Conservation (phyloP, 2,329 filamentous ascomycete species). For the Lithohypha guttulata region DNA sequence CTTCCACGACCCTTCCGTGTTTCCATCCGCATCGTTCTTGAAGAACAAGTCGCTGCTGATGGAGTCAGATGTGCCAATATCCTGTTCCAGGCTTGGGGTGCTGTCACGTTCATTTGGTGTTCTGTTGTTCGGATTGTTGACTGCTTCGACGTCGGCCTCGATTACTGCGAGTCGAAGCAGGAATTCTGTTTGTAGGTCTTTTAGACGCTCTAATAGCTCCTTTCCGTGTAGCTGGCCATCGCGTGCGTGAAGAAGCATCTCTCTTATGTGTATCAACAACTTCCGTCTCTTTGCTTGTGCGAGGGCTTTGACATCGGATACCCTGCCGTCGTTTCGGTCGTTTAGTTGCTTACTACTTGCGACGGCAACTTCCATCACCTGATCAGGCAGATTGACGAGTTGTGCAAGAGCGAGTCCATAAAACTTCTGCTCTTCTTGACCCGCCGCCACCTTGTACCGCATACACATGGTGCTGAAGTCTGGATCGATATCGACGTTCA, state of each 20-base stretch:
- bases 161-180: conserved; percentile 58
- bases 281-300: conserved; percentile 56
- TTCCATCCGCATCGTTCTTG: background rate
- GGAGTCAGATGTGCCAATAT: background rate
- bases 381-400: conserved; percentile 59
- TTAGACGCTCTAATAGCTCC: conserved; percentile 53
- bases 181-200: conserved; percentile 63
- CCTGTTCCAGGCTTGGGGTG: background rate
- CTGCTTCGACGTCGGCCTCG: conserved; percentile 31
- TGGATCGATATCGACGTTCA: conserved; percentile 56
- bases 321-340: conserved; percentile 45
- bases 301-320: conserved; percentile 47
- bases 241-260: conserved; percentile 59
- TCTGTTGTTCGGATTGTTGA: background rate
- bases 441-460: conserved; percentile 72
- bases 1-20: background rate
- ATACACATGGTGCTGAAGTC: conserved; percentile 54
- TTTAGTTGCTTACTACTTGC: conserved; percentile 53
- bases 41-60: background rate
- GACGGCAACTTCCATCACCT: conserved; percentile 58
- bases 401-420: conserved; percentile 79
- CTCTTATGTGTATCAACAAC: conserved; percentile 60
- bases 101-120: background rate
- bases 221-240: conserved; percentile 54
- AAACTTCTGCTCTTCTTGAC: conserved; percentile 57